These are phyloP conservation scores for Dryas octopetala DNA, from an alignment of 306 rosid species.

Conservation along the genomic window DNA sequence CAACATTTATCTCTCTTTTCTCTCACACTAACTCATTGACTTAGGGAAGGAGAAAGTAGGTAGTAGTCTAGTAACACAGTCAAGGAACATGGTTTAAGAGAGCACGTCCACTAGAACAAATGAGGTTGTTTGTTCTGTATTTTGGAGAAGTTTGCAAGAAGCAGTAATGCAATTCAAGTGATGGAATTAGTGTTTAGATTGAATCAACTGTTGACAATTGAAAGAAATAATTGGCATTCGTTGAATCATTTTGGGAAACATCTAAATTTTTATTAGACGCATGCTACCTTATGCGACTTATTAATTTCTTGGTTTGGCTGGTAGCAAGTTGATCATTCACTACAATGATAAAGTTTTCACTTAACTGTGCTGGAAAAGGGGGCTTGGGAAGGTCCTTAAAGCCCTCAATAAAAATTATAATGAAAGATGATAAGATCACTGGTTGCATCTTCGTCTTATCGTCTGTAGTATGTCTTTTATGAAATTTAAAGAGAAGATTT, in stretches of 20 bases:
- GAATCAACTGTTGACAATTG: background rate
- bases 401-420: background rate
- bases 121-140: no score
- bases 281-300: background rate
- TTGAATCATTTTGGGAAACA: background rate
- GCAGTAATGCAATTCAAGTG: background rate
- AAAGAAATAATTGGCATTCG: background rate
- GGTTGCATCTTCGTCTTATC: background rate
- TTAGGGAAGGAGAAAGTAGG: background rate
- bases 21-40: no score
- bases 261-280: background rate
- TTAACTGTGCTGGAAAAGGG: background rate
- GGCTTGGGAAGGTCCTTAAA: background rate
- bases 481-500: background rate
- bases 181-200: background rate
- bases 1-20: background rate
- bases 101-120: background rate
- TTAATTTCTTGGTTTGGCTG: constrained; percentile 1
- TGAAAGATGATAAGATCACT: background rate
- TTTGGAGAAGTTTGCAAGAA: background rate
- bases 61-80: background rate
- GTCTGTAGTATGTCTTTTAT: background rate
- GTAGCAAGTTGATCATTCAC: constrained; percentile 6
- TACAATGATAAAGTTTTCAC: background rate
- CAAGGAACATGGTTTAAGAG: background rate